Evolutionary conservation across 1,284 basidiomycete genomes (phyloP), one percentile per base, ranked within the genome.

Genomic region (Cutaneotrichosporon cutaneum): DNA sequence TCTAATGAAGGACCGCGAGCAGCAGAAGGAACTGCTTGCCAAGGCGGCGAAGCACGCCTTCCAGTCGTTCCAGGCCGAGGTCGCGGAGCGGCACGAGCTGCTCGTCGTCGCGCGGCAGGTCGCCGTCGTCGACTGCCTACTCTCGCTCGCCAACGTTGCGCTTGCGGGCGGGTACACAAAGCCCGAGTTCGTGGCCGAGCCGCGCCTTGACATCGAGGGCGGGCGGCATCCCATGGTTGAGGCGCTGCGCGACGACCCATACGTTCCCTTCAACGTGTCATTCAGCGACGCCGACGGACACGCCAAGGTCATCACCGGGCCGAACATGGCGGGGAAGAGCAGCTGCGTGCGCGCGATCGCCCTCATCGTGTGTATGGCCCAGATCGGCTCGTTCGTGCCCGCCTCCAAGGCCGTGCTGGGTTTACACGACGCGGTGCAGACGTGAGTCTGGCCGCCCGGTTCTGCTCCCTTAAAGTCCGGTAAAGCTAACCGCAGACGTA

Each of bases 351-450:
- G 77, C 8, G 77, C 76, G 0, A 73, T 72, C 1, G 73, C 76
- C 47, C 59, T 76, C 42, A 73, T 77, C 52, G 73, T 76, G n/a
- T 74, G 76, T 56, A 73, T 84, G 70, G 82, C 83, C 13, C 83
- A 85, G 68, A 82, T 85, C 36, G 84, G 84, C 5, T 82, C 80
- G 2, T 85, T 81, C 61, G 82, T 85, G 0, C 84, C 95, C 8
- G 93, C 93, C 0, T 74, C 80, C 11, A 83, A 84, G 0, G 89
- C 90, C 48, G 86, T 79, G 62, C 77, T 97, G 50, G 85, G 89
- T 7, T 81, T 94, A 52, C 83, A 93, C 59, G 94, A 98, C 73
- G 87, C 88, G 0, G 86, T 98, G 14, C 83, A 90, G 22, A 94
- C 92, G 92, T 55, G 27, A 55, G 54, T 55, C 4, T 3, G 39